A percentile compares a stretch with the other conserved stretches of the same genome.
Evolutionary conservation across 495 filamentous ascomycete genomes (phyloP).

Genomic region (Podospora bellae-mahoneyi): DNA sequence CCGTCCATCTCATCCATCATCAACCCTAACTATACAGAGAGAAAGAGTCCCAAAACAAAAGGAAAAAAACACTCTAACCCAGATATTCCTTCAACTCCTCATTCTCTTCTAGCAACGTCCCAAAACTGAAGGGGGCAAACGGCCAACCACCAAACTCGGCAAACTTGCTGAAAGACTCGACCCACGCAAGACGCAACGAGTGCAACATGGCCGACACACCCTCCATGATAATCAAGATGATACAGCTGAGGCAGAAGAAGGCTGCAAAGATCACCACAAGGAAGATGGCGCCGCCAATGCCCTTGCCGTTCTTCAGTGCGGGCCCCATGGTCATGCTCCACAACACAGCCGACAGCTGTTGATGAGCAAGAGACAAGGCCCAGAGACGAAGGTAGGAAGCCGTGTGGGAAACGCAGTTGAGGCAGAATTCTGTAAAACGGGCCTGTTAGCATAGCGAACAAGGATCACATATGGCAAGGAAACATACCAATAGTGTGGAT

Average conservation of each 20-base stretch:
- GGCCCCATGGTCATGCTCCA: constrained; percentile 91
- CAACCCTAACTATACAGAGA: background rate
- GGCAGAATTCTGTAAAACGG: constrained; percentile 74
- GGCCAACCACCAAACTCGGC: constrained; percentile 92
- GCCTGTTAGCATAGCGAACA: constrained; percentile 10
- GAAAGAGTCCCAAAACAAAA: constrained; percentile 2
- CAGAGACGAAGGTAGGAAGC: constrained; percentile 98
- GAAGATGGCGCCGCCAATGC: constrained; percentile 69
- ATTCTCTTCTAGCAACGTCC: constrained; percentile 81
- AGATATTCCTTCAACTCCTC: constrained; percentile 48
- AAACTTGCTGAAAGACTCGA: constrained; percentile 99
- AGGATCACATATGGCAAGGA: background rate
- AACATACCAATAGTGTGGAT: constrained; percentile 92
- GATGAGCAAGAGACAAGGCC: constrained; percentile 95
- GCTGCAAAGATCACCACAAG: constrained; percentile 74
- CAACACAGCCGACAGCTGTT: constrained; percentile 92
- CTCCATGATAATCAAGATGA: constrained; percentile 62
- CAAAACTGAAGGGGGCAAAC: constrained; percentile 92
- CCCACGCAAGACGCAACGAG: constrained; percentile 93
- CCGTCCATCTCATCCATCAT: background rate
- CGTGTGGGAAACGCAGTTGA: constrained; percentile 98
- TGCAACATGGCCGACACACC: constrained; percentile 59
- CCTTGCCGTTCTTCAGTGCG: constrained; percentile 60
- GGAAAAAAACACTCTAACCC: constrained; percentile 28
- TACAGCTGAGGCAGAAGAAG: constrained; percentile 83